A percentile compares a stretch with the other conserved stretches of the same genome.
Conservation (phyloP, 148 eudicot genomes). For the Silene conica region DNA sequence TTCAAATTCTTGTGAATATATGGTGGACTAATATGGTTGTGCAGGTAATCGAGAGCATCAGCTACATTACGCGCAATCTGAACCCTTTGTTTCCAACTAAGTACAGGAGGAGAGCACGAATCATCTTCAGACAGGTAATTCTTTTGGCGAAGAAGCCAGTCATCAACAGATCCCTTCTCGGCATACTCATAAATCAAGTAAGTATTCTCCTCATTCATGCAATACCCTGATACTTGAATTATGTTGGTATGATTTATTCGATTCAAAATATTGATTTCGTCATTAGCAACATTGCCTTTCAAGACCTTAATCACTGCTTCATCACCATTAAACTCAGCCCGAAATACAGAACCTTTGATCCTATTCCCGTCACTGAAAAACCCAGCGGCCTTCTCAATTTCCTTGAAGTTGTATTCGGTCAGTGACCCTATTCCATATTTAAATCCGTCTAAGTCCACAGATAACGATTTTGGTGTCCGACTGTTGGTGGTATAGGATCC, state of each 20-base stretch:
- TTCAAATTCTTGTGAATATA: slow-evolving; percentile 76
- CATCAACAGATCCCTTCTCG: slow-evolving; percentile 53
- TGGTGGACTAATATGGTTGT: slow-evolving; percentile 69
- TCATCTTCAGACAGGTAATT: slow-evolving; percentile 17
- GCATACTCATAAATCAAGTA: slow-evolving; percentile 74
- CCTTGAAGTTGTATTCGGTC: slow-evolving; percentile 48
- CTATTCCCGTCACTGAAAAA: slow-evolving; percentile 42
- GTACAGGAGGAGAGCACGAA: slow-evolving; percentile 19
- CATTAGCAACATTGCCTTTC: slow-evolving; percentile 53
- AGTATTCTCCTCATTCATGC: slow-evolving; percentile 58
- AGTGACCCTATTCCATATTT: slow-evolving; percentile 51
- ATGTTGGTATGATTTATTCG: slow-evolving; percentile 70
- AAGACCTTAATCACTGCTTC: slow-evolving; percentile 57
- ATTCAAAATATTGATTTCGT: slow-evolving; percentile 57
- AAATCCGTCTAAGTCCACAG: slow-evolving; percentile 43
- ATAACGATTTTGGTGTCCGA: slow-evolving; percentile 36
- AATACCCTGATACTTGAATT: slow-evolving; percentile 61
- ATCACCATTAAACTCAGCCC: slow-evolving; percentile 63
- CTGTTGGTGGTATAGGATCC: slow-evolving; percentile 17
- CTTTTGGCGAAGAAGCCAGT: slow-evolving; percentile 35
- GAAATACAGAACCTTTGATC: slow-evolving; percentile 57
- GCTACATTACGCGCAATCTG: slow-evolving; percentile 62
- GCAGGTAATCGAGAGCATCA: slow-evolving; percentile 70
- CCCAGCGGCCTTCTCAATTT: slow-evolving; percentile 50
- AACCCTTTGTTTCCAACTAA: slow-evolving; percentile 67